Conservation (phyloP, 1,139 yeast species). For the Suhomyces taliae region DNA sequence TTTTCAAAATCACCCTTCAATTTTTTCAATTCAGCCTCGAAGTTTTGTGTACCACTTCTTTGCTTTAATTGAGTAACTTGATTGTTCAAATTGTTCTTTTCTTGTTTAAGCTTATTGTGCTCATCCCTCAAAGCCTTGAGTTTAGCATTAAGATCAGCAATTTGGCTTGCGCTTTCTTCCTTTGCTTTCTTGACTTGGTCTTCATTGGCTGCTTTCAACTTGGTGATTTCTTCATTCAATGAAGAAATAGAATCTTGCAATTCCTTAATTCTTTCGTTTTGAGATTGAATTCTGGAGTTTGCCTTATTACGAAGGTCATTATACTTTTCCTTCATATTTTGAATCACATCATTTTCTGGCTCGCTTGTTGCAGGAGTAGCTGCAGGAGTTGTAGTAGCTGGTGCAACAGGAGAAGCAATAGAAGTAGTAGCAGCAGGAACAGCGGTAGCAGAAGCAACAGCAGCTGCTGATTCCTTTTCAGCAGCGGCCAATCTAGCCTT, state of each 20-base stretch:
- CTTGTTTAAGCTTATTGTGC: conserved; percentile 13
- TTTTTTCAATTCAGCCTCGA: conserved; percentile 11
- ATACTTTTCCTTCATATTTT: conserved; percentile 28
- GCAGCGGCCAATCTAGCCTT: conserved; percentile 24
- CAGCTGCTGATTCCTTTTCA: conserved; percentile 28
- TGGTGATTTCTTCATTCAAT: conserved; percentile 13
- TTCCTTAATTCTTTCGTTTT: conserved; percentile 24
- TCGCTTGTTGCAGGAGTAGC: conserved; percentile 4
- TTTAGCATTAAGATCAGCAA: conserved; percentile 7
- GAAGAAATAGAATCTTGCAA: conserved; percentile 22
- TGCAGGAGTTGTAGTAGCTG: not conserved
- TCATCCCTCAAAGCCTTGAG: conserved; percentile 10
- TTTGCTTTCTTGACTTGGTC: conserved; percentile 9
- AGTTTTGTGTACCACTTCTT: not conserved
- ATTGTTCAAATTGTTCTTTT: conserved; percentile 11
- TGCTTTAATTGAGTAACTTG: conserved; percentile 13
- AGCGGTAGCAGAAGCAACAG: not conserved
- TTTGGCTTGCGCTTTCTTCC: conserved; percentile 1
- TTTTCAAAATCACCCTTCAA: conserved; percentile 18
- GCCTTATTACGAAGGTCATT: conserved; percentile 33
- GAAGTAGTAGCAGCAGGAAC: not conserved
- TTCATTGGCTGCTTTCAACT: conserved; percentile 10
- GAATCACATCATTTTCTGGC: conserved; percentile 20
- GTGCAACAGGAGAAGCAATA: not conserved
- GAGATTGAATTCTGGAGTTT: conserved; percentile 20